Evolutionary conservation across 495 filamentous ascomycete species (phyloP).

Genomic region (Trichoderma virens): DNA sequence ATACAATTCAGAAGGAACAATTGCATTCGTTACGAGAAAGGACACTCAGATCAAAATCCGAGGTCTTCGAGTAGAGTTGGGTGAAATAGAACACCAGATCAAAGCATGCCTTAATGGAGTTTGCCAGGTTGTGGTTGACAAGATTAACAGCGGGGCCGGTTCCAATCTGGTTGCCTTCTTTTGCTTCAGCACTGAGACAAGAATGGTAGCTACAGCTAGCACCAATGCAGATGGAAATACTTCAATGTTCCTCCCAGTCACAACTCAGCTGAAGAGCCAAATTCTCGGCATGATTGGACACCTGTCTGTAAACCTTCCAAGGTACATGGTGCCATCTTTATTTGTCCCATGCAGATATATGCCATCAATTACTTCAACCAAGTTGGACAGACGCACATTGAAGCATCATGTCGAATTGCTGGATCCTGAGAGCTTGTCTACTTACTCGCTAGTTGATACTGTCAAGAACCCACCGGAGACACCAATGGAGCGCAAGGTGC

Average conservation of each 20-base stretch:
- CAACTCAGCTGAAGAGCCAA: not conserved
- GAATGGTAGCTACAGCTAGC: conserved; percentile 13
- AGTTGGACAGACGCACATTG: not conserved
- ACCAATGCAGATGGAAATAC: not conserved
- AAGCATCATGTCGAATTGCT: not conserved
- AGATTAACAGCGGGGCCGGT: not conserved
- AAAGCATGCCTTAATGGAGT: not conserved
- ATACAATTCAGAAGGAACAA: conserved; percentile 35
- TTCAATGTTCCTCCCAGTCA: not conserved
- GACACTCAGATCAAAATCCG: conserved; percentile 22
- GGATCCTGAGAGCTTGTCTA: not conserved
- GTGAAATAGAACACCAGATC: conserved; percentile 18
- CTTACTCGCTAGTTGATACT: not conserved
- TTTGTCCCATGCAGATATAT: conserved; percentile 11
- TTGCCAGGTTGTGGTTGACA: not conserved
- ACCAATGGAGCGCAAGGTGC: not conserved
- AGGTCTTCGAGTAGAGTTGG: conserved; percentile 23
- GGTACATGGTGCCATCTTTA: conserved; percentile 17
- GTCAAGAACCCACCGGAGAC: not conserved
- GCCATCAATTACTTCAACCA: conserved; percentile 48
- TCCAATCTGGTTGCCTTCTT: not conserved
- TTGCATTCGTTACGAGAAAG: conserved; percentile 27
- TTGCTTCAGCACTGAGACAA: not conserved
- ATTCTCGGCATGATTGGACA: not conserved
- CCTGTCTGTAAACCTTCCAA: conserved; percentile 10